Evolutionary conservation across 441 rosid species (phyloP).

Genomic region (Populus tomentosa): DNA sequence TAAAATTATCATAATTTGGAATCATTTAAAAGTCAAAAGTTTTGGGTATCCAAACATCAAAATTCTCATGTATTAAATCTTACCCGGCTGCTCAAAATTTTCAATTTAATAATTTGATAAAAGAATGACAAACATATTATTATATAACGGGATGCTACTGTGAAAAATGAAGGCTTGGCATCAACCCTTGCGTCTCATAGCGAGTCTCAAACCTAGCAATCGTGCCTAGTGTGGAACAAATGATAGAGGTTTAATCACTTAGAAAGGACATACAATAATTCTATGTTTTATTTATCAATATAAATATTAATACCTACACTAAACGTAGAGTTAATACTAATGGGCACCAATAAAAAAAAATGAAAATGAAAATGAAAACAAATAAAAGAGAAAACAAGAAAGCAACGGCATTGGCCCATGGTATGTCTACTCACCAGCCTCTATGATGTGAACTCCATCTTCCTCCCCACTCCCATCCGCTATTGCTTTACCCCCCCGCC

Average conservation of each 20-base stretch:
- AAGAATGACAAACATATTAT: too few species aligned
- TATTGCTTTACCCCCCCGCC: conserved; percentile 30
- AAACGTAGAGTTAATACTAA: not conserved
- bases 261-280: not conserved
- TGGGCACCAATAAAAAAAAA: not conserved
- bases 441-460: conserved; percentile 41
- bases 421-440: conserved; percentile 40
- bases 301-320: too few species aligned
- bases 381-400: conserved; percentile 15
- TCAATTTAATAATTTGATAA: too few species aligned
- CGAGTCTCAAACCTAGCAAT: not conserved
- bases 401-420: conserved; percentile 38
- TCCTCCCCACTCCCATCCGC: conserved; percentile 34
- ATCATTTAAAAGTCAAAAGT: too few species aligned
- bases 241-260: conserved; percentile 3
- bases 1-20: too few species aligned
- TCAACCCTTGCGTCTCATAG: too few species aligned
- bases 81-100: too few species aligned
- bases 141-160: too few species aligned
- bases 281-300: too few species aligned
- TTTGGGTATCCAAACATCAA: too few species aligned
- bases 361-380: not conserved
- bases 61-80: too few species aligned
- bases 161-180: too few species aligned
- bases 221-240: not conserved